A percentile compares a stretch with the other conserved stretches of the same genome.
These are phyloP conservation scores for Magnaporthiopsis rhizophila DNA, from an alignment of 2,329 filamentous ascomycete species.

Conservation along the genomic window DNA sequence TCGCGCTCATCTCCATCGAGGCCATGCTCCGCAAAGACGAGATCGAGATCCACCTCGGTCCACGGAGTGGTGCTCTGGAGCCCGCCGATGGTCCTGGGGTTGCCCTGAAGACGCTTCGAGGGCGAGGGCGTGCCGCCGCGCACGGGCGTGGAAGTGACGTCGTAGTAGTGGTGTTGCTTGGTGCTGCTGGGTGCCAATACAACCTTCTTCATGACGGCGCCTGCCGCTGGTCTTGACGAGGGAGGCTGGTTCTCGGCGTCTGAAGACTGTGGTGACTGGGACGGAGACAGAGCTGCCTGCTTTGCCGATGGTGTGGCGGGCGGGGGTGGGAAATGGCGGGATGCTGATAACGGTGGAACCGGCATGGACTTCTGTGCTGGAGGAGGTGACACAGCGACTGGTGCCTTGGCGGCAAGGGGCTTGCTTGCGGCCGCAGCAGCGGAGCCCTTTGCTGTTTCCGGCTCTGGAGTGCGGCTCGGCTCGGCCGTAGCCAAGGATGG, in stretches of 20 bases:
- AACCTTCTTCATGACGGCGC: constrained; percentile 35
- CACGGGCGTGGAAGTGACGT: constrained; percentile 31
- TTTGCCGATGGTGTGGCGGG: constrained; percentile 42
- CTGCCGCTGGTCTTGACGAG: constrained; percentile 50
- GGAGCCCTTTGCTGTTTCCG: neutral
- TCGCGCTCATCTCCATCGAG: constrained; percentile 22
- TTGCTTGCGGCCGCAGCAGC: constrained; percentile 6
- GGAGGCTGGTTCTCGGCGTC: constrained; percentile 76
- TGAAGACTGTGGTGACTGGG: constrained; percentile 65
- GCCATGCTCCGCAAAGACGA: constrained; percentile 40
- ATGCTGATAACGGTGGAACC: neutral
- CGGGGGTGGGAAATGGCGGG: constrained; percentile 13
- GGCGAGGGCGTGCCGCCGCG: constrained; percentile 43
- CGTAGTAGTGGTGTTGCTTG: constrained; percentile 12
- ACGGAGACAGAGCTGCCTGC: constrained; percentile 51
- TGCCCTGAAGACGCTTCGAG: constrained; percentile 40
- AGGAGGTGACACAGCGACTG: constrained; percentile 1
- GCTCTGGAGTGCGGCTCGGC: neutral
- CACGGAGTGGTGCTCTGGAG: constrained; percentile 56
- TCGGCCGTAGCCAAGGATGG: neutral
- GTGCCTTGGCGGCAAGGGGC: constrained; percentile 6
- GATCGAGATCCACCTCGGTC: constrained; percentile 69
- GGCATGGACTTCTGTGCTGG: constrained; percentile 3
- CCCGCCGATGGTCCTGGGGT: constrained; percentile 37
- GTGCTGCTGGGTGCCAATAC: constrained; percentile 28